Evolutionary conservation across 2,329 filamentous ascomycete species (phyloP), one percentile per base, ranked within the genome.

Genomic region (Exophiala xenobiotica): DNA sequence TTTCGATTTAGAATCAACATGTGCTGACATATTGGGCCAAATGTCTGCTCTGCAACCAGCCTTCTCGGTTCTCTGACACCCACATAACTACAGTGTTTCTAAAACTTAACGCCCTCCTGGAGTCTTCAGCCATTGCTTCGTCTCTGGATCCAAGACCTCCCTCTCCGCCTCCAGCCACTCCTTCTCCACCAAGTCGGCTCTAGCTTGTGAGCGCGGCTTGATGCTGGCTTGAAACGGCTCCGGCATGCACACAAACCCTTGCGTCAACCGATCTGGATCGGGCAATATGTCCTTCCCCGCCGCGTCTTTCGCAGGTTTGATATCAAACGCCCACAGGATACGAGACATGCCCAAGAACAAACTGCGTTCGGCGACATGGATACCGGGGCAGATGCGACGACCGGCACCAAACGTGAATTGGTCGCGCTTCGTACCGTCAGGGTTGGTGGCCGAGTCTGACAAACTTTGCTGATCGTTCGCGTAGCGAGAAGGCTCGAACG

Each of bases 321-420:
- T 55, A 7, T 59, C 42, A 40, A 67, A 68, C 1, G 61, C 79
- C 80, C 80, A 84, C 0, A 84, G 61, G 0, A 78, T 65, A 2
- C 74, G 70, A 0, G 76, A 69, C 16, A 79, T 72, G 37, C 69
- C 73, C 1, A 78, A 63, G 7, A 70, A 68, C 0, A 82, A 67
- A 0, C 73, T 79, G 0, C 77, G 72, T 35, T 78, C 73, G 0
- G 76, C 78, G 1, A 82, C 70, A 45, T 82, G 78, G 56, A 54
- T 51, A 0, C 76, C 76, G 0, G 70, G 68, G 51, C 76, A 78
- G 29, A 74, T 68, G 3, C 76, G 66, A 6, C 76, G 66, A 0
- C 76, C 76, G 1, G 69, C 70, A 0, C 75, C 75, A 53, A 55
- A 55, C 11, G 53, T 52, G 42, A 39, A 55, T 18, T 51, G 38